Base-by-base conservation (phyloP, 2,329 filamentous ascomycete genomes). In the Pseudopyricularia javanii region DNA sequence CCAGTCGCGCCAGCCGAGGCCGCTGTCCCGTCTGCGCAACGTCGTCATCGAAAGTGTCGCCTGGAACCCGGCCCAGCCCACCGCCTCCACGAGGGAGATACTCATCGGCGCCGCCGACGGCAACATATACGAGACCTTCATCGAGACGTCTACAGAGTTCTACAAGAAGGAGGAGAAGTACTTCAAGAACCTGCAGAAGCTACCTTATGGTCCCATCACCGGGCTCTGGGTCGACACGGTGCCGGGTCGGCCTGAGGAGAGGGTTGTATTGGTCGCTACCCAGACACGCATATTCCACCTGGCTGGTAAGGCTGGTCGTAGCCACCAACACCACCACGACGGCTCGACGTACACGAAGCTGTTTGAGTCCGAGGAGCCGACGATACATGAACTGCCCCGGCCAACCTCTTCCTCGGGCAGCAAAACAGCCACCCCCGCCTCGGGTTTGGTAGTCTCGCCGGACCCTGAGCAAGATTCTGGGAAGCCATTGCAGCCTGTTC, bases 81-180 rank as follows among this genome's bases (percentile, higher is more conserved):
- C 91, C 8, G 88, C 91, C 3, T 95, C 90, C 2, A 98, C 93
- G 3, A 79, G 93, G 54, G 93, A 98, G 73, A 97, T 98, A 35
- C 73, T 98, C 8, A 70, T 98, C 32, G 93, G 93, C 33, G 85
- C 90, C 9, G 82, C 87, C n/a, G 93, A 97, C 68, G 93, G 93
- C 26, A 93, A 89, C 66, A 81, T 98, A 32, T 97, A 95, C 69
- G 93, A 98, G 69, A 85, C 85, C 17, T 97, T 89, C 62, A 91
- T 98, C 63, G 93, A 98, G 67, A 90, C 90, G 3, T 87, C 89
- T 14, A 90, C 86, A 49, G 93, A 97, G 65, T 96, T 96, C 69
- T 97, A 96, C 69, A 81, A 89, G 59, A 86, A 91, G 63, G 91
- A 97, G 67, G 93, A 98, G 66, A 90, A 89, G 68, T 95, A 95